Evolutionary conservation across 2,329 filamentous ascomycete genomes (phyloP), one percentile per base, ranked within the genome.

Genomic region (Hymenoscyphus fructigenus): DNA sequence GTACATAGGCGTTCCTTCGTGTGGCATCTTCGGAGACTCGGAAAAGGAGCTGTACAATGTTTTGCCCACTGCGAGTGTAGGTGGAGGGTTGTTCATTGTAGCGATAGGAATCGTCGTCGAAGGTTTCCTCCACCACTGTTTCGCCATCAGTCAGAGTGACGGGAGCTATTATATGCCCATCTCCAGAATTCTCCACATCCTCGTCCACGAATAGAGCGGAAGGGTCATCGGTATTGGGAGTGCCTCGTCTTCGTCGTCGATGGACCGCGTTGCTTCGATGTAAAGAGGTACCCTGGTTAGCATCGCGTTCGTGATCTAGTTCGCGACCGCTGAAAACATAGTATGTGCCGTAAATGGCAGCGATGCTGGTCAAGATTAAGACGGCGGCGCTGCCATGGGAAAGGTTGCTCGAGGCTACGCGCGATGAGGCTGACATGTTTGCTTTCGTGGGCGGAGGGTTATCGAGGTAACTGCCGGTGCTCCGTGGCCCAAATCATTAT

Each of bases 1-100:
- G 95, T 26, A 97, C 90, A 74, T 95, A 97, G 23, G 92, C 91
- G 75, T 95, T 94, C 60, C 91, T 85, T 63, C 89, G 87, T 1
- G 93, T 92, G 75, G 97, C 93, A 70, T 98, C 93, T 77, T 97
- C 93, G 0, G 93, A 96, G 57, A 98, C 96, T 65, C 93, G 87
- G 75, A 97, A 98, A 0, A 98, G 83, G 1, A 97, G 82, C 67
- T 88, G 91, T 57, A 96, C 89, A 59, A 96, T 88, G 66, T 93
- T 93, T 73, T 95, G 91, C 6, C 91, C 91, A 38, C 68, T 74
- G 80, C 84, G 64, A 82, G 63, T 79, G 76, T 63, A 77, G 75
- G 61, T 75, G 75, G 63, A 72, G 67, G 44, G 76, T 10, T 62
- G 47, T 34, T 69, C 65, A 15, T 67, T 63, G 64, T 68, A 72